Base-by-base conservation (phyloP, 1,284 basidiomycete species). In the Ustilago tritici region DNA sequence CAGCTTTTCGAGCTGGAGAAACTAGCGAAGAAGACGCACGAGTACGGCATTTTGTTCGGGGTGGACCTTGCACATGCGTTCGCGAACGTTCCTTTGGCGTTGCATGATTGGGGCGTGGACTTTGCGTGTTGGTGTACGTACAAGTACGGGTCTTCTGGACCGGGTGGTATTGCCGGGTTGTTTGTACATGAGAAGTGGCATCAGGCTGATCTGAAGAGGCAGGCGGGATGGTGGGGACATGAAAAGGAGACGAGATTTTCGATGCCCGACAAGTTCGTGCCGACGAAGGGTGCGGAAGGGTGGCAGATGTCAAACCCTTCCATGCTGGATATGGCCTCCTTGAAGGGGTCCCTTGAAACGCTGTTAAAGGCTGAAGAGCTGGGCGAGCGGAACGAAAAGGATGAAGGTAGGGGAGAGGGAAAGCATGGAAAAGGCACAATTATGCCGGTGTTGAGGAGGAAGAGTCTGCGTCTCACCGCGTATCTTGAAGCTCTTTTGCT, bases 201-300 rank as follows among this genome's bases (percentile, higher is more conserved):
- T 46, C 23, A 82, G 54, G 70, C 63, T 11, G 50, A 53, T 23
- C 69, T 75, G 76, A 70, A 58, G 81, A 94, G 95, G 83, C 91
- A 92, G 67, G 92, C 95, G 28, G 96, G 97, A 40, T 99, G 96
- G 96, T 99, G 95, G 94, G 96, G 97, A 54, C 95, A 98, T 86
- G 91, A 95, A 83, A 89, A 91, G 28, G 86, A 88, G 65, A 95
- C 94, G 43, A 92, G 97, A 46, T 99, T 99, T 88, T 88, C 91
- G 67, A 98, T 98, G 96, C 92, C 92, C 17, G 89, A 92, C 19
- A 88, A 87, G 57, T 99, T 98, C 87, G 90, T 90, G 46, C 92
- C 95, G 3, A 93, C 93, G 65, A 89, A 89, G 11, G 96, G 96
- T 56, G 97, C 97, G 1, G 93, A 94, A 84, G 95, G 95, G 36